Base-by-base conservation (phyloP, 805 yeast genomes). In the Scheffersomyces amazonensis region DNA sequence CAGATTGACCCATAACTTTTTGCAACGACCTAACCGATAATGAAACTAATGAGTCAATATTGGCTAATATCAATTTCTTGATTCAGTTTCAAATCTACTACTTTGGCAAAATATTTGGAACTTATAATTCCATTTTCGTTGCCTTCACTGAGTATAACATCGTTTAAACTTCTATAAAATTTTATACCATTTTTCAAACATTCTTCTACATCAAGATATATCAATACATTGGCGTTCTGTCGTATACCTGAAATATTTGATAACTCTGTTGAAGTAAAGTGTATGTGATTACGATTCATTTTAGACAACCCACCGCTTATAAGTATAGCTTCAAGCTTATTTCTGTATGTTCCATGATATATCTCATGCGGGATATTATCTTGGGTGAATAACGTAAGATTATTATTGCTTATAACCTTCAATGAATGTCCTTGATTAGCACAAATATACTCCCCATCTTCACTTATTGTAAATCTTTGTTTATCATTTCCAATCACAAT, bases 351-450 rank as follows among this genome's bases (percentile, higher is more conserved):
- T 3, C 98, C 98, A 58, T 93, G 99, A 15, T 87, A 80, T 2
- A 88, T 72, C 2, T 58, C 54, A 0, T 46, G 28, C 0, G 86
- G 93, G 33, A 78, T 65, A 3, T 73, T 67, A 0, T 58, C 64
- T 15, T 55, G 43, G n/a, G 52, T 51, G 32, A 80, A 51, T 25
- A 54, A 66, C 33, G 37, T 54, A 20, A 78, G 58, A 32, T 54
- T 50, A 20, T 72, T 69, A 12, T 73, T 71, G 16, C 65, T 72
- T 1, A 80, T 66, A 0, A 50, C 41, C 23, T 58, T 54, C 4
- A 91, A 62, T 0, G 95, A 80, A 58, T 93, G 99, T 3, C 99
- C 99, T 60, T 93, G 99, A 36, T 83, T 82, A 3, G 99, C 98
- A 54, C 97, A 78, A n/a, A 91, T 66, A 15, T 28, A 44, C 30